Percentiles rank a stretch among this genome's conserved stretches.
Evolutionary conservation across 169 alveolate genomes (phyloP).

Genomic region (Babesia bovis): DNA sequence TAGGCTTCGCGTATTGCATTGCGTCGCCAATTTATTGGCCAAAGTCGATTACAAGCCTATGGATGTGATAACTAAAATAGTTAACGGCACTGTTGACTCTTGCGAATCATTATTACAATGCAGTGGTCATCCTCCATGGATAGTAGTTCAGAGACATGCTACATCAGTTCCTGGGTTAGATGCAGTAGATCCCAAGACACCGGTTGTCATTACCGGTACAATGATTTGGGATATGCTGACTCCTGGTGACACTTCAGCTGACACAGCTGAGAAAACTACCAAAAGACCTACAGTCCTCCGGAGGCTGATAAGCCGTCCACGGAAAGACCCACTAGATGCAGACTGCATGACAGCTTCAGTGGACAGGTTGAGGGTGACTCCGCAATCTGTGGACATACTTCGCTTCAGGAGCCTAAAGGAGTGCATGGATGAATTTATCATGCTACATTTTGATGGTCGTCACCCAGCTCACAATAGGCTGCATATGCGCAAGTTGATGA

Average conservation of each 20-base stretch:
- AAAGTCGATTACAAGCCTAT: conserved; percentile 50
- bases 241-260: neutral
- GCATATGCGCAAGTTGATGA: conserved; percentile 29
- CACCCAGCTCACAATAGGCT: conserved; percentile 61
- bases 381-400: conserved; percentile 45
- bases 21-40: conserved; percentile 40
- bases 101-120: neutral
- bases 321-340: neutral
- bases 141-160: neutral
- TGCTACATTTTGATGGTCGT: conserved; percentile 31
- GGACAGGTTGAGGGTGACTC: conserved; percentile 21
- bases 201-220: conserved; percentile 2
- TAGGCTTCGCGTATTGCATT: conserved; percentile 2
- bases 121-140: neutral
- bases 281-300: neutral
- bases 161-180: neutral
- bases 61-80: conserved; percentile 12
- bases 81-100: neutral
- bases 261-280: neutral
- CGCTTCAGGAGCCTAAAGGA: conserved; percentile 30
- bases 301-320: conserved; percentile 16
- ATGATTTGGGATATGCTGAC: conserved; percentile 19
- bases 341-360: neutral
- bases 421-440: conserved; percentile 23
- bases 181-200: neutral